Percentiles rank a stretch among this genome's conserved stretches.
Conservation (phyloP, 768 basidiomycete species). For the Mycena chlorophos region DNA sequence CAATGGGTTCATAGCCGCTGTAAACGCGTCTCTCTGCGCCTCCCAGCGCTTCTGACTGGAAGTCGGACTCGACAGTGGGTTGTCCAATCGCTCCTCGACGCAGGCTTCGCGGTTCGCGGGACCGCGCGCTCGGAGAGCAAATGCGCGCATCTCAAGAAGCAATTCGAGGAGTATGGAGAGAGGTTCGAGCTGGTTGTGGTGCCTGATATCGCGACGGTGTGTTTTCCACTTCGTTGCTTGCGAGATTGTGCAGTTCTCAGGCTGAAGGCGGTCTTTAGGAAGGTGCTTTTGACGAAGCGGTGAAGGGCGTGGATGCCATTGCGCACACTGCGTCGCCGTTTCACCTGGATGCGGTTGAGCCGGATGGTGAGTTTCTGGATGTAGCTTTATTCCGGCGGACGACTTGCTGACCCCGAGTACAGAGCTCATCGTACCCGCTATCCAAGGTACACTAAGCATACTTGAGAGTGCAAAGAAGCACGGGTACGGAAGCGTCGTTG, state of each 20-base stretch:
- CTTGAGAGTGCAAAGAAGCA: conserved; percentile 37
- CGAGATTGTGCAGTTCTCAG: not conserved
- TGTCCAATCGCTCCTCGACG: conserved; percentile 53
- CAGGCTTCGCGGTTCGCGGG: conserved; percentile 63
- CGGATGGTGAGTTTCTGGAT: conserved; percentile 26
- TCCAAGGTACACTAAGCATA: conserved; percentile 43
- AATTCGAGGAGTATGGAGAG: conserved; percentile 55
- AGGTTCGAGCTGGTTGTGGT: conserved; percentile 68
- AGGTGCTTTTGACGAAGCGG: conserved; percentile 77
- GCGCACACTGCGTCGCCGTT: conserved; percentile 70
- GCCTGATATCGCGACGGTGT: conserved; percentile 55
- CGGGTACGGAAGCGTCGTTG: not conserved
- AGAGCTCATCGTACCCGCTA: conserved; percentile 34
- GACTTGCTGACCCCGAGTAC: not conserved
- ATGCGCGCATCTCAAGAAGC: conserved; percentile 52
- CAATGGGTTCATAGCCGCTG: conserved; percentile 57
- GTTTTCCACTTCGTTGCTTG: not conserved
- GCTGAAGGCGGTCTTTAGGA: no score
- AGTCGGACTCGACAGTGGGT: conserved; percentile 41
- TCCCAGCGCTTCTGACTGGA: not conserved
- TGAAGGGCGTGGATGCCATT: conserved; percentile 73
- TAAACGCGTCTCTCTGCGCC: not conserved
- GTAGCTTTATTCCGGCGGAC: not conserved
- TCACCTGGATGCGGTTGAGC: conserved; percentile 45
- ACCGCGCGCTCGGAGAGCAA: conserved; percentile 66